Evolutionary conservation across 345 rosid species (phyloP), one percentile per base, ranked within the genome.

Genomic region (Zanthoxylum bungeanum): DNA sequence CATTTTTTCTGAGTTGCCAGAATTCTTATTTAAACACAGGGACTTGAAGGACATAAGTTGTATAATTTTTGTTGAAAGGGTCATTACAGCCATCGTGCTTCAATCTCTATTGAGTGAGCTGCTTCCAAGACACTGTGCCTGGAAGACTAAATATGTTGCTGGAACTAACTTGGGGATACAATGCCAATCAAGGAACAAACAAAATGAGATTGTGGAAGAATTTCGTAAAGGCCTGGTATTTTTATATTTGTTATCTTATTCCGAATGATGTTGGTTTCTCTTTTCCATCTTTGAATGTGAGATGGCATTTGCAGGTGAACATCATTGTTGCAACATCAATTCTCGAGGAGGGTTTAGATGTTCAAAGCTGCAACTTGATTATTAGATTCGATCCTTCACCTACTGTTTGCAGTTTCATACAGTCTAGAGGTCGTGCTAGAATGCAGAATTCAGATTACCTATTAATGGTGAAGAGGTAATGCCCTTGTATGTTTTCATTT

Each of bases 341-440:
- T 71, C 90, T 95, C 50, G 99, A 95, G 80, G 99, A 92, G 73
- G 99, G 99, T 60, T 79, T 95, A 66, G 99, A 95, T 79, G 90
- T 95, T 57, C 99, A 88, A 73, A 83, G 87, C 72, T 95, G 99
- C 85, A 92, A 95, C 77, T 69, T 89, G 70, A 96, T 95, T 59
- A 74, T 95, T 49, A 86, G 89, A 83, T 95, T 95, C 68, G 99
- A 95, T 69, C 99, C 98, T 21, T 75, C 90, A 9, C 46, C 83
- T 68, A 92, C 90, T 10, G 84, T 91, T 69, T 85, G 92, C 79
- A 95, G 99, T 79, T 95, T 89, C 76, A 95, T 95, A 69, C 99
- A 95, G 82, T 92, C 99, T n/a, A 86, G 95, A 28, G 99, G 99
- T 66, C 97, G 98, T 73, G 99, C 99, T 30, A 84, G 99, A 82